Percentiles rank a stretch among this genome's conserved stretches.
Evolutionary conservation across 805 yeast species (phyloP).

Genomic region (Tetrapisispora namnaoensis): DNA sequence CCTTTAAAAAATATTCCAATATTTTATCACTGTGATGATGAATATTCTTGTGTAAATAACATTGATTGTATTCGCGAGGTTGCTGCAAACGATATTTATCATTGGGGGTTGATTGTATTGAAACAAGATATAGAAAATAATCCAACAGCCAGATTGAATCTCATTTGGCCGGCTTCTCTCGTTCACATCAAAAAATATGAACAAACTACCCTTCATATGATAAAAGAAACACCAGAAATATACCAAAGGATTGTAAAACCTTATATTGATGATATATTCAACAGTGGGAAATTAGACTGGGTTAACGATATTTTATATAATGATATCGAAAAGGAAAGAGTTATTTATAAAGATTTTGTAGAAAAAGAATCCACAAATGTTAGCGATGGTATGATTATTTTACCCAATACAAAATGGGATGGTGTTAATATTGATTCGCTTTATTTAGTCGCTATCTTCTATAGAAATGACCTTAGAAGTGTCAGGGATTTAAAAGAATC

Average conservation of each 20-base stretch:
- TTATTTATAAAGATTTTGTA: conserved; percentile 50
- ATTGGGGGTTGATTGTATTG: conserved; percentile 61
- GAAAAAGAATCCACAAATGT: conserved; percentile 31
- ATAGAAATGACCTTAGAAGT: conserved; percentile 56
- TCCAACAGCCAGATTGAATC: conserved; percentile 62
- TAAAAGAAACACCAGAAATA: conserved; percentile 72
- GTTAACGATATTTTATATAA: conserved; percentile 72
- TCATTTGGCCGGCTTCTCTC: conserved; percentile 83
- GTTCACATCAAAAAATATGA: conserved; percentile 70
- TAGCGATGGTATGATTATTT: conserved; percentile 52
- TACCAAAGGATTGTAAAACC: conserved; percentile 60
- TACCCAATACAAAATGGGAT: conserved; percentile 98
- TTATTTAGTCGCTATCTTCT: conserved; percentile 70
- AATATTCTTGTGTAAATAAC: conserved; percentile 23
- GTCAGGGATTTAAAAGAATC: conserved; percentile 57
- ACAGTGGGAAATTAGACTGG: conserved; percentile 78
- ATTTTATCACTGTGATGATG: conserved; percentile 20
- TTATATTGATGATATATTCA: conserved; percentile 57
- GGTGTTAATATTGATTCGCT: conserved; percentile 55
- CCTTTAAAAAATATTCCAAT: conserved; percentile 8
- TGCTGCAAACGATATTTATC: conserved; percentile 73
- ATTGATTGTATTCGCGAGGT: conserved; percentile 29
- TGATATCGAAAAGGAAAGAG: conserved; percentile 76
- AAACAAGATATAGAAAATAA: conserved; percentile 34
- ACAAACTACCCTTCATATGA: conserved; percentile 44